Evolutionary conservation across 2,329 filamentous ascomycete species (phyloP), one percentile per base, ranked within the genome.

Genomic region (Alternaria sp.): DNA sequence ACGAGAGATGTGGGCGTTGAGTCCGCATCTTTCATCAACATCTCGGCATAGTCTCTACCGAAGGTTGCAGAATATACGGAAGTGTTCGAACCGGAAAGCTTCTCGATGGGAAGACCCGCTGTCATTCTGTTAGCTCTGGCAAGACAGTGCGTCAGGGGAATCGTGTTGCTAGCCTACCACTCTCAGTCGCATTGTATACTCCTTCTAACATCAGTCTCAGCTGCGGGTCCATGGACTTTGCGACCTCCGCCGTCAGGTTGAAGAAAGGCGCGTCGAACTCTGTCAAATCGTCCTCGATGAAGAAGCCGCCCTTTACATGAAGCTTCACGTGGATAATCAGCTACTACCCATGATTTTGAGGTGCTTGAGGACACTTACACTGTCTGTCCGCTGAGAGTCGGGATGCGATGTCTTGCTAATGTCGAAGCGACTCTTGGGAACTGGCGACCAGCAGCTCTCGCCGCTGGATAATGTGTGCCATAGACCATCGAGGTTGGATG

Each of bases 31-130:
- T 40, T 36, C 55, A 57, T 49, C 28, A 49, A 15, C 28, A 49
- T 36, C 6, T 57, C 55, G 9, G 17, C 23, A n/a, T 49, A 57
- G 30, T 57, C 55, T 40, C 28, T 49, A 5, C 26, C 44, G 6
- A 40, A 57, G 6, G 15, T 40, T 17, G 26, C 55, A 4, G 55
- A 49, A 19, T 40, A 57, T 1, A 57, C 55, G 9, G 55, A 57
- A n/a, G 55, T 57, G 12, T 50, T 49, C 23, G 55, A 49, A 1
- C 55, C 45, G 15, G 55, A 32, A n/a, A 57, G 55, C 28, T 57
- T 57, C 45, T 57, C 55, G 21, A n/a, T 57, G 6, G 55, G 55
- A 9, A 57, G 17, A 15, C 55, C 55, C 13, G 44, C 55, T 57
- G n/a, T 30, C 26, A 32, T 32, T 21, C 6, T 12, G 17, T 50